These are phyloP conservation scores for Rhodotorula sphaerocarpa DNA, from an alignment of 768 basidiomycete species.

Conservation along the genomic window DNA sequence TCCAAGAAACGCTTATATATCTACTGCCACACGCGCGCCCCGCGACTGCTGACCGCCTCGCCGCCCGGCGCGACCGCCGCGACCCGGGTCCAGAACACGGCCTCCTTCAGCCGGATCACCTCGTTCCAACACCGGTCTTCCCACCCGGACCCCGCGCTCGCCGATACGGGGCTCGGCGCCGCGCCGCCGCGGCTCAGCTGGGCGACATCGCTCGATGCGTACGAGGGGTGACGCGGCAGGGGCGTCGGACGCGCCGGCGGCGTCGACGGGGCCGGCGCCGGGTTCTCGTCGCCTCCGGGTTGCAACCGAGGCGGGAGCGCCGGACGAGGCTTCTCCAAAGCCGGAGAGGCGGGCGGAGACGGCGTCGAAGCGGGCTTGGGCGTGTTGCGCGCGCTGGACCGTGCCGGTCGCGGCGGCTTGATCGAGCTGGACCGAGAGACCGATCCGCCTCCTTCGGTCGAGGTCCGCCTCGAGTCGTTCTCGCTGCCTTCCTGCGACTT, in stretches of 20 bases:
- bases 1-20: no score
- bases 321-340: neutral
- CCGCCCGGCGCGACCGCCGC: conserved; percentile 26
- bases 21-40: conserved; percentile 28
- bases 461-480: neutral
- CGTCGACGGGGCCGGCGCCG: neutral
- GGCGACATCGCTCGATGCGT: neutral
- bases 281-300: no score
- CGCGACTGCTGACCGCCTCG: conserved; percentile 7
- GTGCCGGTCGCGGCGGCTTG: conserved; percentile 16
- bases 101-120: conserved; percentile 34
- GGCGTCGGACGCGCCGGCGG: conserved; percentile 2
- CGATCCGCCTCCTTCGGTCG: neutral
- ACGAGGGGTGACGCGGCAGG: conserved; percentile 5
- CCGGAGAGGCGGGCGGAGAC: conserved; percentile 12
- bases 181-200: no score
- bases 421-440: conserved; percentile 4
- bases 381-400: conserved; percentile 17
- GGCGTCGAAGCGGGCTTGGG: conserved; percentile 13
- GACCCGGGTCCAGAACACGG: conserved; percentile 33
- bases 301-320: no score
- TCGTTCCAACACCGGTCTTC: conserved; percentile 40
- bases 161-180: conserved; percentile 29
- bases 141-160: conserved; percentile 37
- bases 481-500: neutral